phyloP scores from a whole-genome alignment of 495 filamentous ascomycete species.

The Aspergillus cristatus region DNA sequence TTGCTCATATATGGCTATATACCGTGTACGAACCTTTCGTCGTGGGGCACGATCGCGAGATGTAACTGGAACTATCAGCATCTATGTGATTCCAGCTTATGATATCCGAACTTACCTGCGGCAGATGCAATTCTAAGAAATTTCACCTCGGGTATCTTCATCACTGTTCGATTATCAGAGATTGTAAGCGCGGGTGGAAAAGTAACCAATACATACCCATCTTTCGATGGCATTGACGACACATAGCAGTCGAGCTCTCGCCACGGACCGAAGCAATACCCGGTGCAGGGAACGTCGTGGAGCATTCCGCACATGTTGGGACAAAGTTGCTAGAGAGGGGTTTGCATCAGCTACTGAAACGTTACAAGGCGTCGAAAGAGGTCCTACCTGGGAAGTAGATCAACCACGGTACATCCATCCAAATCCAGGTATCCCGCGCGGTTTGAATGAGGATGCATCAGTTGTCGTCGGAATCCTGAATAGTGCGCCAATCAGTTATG shows the following conservation, averaged over 20 bases:
- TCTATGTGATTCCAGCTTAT: not conserved
- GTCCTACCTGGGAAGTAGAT: constrained; percentile 67
- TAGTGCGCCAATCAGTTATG: constrained; percentile 5
- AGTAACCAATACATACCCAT: constrained; percentile 51
- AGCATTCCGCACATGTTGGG: constrained; percentile 76
- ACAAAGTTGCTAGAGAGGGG: constrained; percentile 66
- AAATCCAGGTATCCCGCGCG: constrained; percentile 80
- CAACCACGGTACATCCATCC: constrained; percentile 65
- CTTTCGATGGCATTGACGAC: constrained; percentile 71
- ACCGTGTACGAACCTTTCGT: constrained; percentile 32
- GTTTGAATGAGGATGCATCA: constrained; percentile 67
- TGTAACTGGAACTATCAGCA: constrained; percentile 13
- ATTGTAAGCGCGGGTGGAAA: too few species aligned
- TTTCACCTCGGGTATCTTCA: constrained; percentile 71
- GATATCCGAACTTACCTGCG: constrained; percentile 23
- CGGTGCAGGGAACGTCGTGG: constrained; percentile 51
- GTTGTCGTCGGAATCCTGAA: constrained; percentile 57
- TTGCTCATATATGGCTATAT: not conserved
- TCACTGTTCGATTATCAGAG: too few species aligned
- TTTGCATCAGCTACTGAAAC: too few species aligned
- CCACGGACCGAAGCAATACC: constrained; percentile 66
- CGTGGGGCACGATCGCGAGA: constrained; percentile 34
- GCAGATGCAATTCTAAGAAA: constrained; percentile 63
- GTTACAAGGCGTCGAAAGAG: too few species aligned
- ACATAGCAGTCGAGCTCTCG: constrained; percentile 67